Base-by-base conservation (phyloP, 169 alveolate species). In the Amoebophrya sp. region DNA sequence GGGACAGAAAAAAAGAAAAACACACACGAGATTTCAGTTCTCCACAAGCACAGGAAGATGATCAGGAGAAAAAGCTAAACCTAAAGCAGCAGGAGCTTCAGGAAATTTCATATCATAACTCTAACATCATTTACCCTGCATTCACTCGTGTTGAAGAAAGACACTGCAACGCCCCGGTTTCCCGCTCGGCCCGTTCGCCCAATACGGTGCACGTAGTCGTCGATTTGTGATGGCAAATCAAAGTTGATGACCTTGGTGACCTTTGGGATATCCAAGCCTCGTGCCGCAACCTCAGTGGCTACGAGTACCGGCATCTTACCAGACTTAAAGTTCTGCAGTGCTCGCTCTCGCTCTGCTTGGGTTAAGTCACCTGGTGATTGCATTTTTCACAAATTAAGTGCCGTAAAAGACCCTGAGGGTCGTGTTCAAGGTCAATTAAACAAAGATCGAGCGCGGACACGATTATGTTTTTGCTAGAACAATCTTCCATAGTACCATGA, bases 211-310 rank as follows among this genome's bases (percentile, higher is more conserved):
- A 98, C 97, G 94, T 98, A 98, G 91, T 97, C 98, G 93, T 97
- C 98, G 41, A 96, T 96, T 92, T 97, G 97, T 90, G 97, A 95
- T 39, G 99, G 99, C 89, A 98, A 95, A 94, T 98, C 99, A 93
- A 97, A 97, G 95, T 97, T 97, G 77, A 98, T 96, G 41, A 98
- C 99, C 90, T 96, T 97, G 40, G 98, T 97, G 77, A 97, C 98
- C 92, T 97, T 96, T 25, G 98, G 98, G 89, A 98, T 98, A 94
- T 98, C 99, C 55, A 98, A 93, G 2, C 99, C 99, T 92, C 99
- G 95, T 38, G 99, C 98, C 3, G 99, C 99, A 40, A 98, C 99
- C 93, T 98, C 99, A 0, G 99, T 98, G 77, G 99, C 99, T 38
- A 98, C 98, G 91, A 98, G 95, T 89, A 98, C 96, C 90, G 97